A percentile compares a stretch with the other conserved stretches of the same genome.
Conservation (phyloP, 768 basidiomycete genomes). For the Leccinum arenicola region DNA sequence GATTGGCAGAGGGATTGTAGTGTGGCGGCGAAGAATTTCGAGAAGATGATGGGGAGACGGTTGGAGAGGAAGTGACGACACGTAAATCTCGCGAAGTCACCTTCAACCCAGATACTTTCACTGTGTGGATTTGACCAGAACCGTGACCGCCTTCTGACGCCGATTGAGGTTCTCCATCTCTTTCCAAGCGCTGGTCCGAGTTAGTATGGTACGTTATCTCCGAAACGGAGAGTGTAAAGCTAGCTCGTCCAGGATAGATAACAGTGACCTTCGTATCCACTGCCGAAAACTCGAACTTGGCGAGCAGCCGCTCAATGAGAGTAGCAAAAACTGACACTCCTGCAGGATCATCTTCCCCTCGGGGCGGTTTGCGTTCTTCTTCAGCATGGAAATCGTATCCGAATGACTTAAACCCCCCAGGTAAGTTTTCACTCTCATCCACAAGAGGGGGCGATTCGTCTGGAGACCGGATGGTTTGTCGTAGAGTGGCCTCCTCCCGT, state of each 20-base stretch:
- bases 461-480: constrained; percentile 62
- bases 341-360: constrained; percentile 55
- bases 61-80: constrained; percentile 15
- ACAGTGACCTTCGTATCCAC: constrained; percentile 65
- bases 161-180: constrained; percentile 28
- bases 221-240: constrained; percentile 56
- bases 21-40: constrained; percentile 8
- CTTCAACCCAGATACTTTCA: constrained; percentile 56
- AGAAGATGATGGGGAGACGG: constrained; percentile 3
- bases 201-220: constrained; percentile 57
- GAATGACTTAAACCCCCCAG: constrained; percentile 68
- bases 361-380: constrained; percentile 28
- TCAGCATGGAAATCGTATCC: constrained; percentile 32
- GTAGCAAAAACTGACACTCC: constrained; percentile 81
- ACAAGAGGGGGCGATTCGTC: constrained; percentile 25
- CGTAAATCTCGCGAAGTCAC: constrained; percentile 50
- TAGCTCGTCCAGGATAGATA: constrained; percentile 60
- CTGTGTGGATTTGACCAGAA: constrained; percentile 39
- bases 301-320: constrained; percentile 74
- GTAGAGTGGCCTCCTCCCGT: constrained; percentile 67
- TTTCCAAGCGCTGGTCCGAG: constrained; percentile 3
- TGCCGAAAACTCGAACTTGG: constrained; percentile 77
- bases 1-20: constrained; percentile 2
- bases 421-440: constrained; percentile 47
- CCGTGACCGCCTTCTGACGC: constrained; percentile 10